These are phyloP conservation scores for Elaeis oleifera DNA, from an alignment of 202 grass and related monocot genomes.

Conservation along the genomic window DNA sequence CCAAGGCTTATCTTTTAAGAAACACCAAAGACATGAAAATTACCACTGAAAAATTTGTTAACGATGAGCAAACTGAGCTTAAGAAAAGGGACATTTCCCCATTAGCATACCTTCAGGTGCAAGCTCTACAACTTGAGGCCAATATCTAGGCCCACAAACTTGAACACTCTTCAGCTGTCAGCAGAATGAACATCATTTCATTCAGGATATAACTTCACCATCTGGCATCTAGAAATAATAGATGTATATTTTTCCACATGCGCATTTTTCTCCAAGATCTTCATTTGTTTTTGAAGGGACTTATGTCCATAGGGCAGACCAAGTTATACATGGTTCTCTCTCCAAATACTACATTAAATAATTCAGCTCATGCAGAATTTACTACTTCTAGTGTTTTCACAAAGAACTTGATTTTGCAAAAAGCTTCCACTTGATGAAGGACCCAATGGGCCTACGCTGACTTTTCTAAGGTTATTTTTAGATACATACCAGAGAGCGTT, in stretches of 20 bases:
- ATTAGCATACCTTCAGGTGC: slow-evolving; percentile 51
- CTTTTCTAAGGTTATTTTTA: background rate
- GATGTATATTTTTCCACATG: background rate
- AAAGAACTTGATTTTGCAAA: slow-evolving; percentile 4
- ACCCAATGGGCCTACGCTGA: too few species aligned
- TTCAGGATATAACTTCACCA: slow-evolving; percentile 4
- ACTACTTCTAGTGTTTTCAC: too few species aligned
- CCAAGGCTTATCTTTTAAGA: slow-evolving; percentile 68
- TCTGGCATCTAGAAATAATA: background rate
- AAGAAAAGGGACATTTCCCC: too few species aligned
- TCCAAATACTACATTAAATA: too few species aligned
- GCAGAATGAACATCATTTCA: slow-evolving; percentile 4
- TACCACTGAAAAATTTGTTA: slow-evolving; percentile 10
- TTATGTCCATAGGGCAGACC: too few species aligned
- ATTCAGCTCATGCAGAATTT: too few species aligned
- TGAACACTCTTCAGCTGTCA: slow-evolving; percentile 76
- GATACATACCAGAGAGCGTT: slow-evolving; percentile 72
- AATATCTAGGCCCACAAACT: slow-evolving; percentile 97
- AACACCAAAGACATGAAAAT: slow-evolving; percentile 10
- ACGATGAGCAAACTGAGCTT: background rate
- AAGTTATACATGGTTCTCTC: too few species aligned
- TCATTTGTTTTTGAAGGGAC: background rate
- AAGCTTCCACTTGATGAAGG: too few species aligned
- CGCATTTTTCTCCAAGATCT: background rate
- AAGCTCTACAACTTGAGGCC: slow-evolving; percentile 75